These are phyloP conservation scores for Hyaloscypha finlandica DNA, from an alignment of 495 filamentous ascomycete species.

Conservation along the genomic window DNA sequence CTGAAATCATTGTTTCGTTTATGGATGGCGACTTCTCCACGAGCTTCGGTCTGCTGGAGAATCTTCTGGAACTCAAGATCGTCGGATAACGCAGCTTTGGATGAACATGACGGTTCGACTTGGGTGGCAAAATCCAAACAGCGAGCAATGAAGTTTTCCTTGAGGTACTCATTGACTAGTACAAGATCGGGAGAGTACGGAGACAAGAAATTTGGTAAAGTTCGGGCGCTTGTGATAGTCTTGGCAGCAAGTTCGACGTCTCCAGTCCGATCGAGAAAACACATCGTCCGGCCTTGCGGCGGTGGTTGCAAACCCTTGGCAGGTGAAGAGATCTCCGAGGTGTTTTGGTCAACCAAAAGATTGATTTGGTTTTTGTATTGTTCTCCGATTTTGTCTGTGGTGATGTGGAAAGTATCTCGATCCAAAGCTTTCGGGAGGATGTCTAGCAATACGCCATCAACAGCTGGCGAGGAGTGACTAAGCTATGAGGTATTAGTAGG, in stretches of 20 bases:
- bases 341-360: background rate
- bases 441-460: slow-evolving; percentile 1
- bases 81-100: background rate
- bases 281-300: slow-evolving; percentile 7
- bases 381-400: background rate
- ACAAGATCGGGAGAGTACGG: slow-evolving; percentile 29
- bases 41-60: background rate
- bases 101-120: background rate
- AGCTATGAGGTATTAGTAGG: slow-evolving; percentile 8
- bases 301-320: background rate
- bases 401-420: slow-evolving; percentile 22
- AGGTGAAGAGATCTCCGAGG: background rate
- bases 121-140: slow-evolving; percentile 11
- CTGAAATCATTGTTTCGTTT: background rate
- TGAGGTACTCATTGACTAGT: slow-evolving; percentile 29
- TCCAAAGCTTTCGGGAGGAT: slow-evolving; percentile 18
- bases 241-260: slow-evolving; percentile 17
- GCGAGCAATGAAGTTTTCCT: background rate
- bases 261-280: slow-evolving; percentile 24
- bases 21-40: background rate
- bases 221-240: slow-evolving; percentile 5
- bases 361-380: background rate
- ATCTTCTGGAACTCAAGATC: background rate
- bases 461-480: background rate
- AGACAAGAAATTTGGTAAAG: background rate